Base-by-base conservation (phyloP, 2,329 filamentous ascomycete genomes). In the Hypoxylon sp. region DNA sequence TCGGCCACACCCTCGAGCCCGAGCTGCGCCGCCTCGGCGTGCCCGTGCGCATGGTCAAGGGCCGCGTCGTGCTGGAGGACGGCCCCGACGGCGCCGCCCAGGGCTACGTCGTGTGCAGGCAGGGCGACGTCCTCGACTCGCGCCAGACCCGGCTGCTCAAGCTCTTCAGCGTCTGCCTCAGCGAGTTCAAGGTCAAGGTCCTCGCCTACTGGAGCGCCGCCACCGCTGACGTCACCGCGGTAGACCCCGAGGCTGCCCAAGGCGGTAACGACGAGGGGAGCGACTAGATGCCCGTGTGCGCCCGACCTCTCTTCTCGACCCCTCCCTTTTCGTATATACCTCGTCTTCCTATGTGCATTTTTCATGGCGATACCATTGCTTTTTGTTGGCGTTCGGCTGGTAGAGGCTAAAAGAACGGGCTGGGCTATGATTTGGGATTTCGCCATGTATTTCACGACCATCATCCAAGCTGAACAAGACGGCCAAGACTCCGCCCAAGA, bases 91-190 rank as follows among this genome's bases (percentile, higher is more conserved):
- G 72, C 20, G 70, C 76, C 54, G 78, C 74, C 40, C 78, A 80
- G 51, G 79, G 79, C n/a, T 96, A 93, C 73, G 83, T 83, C 8
- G 87, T 99, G 46, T 98, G 94, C 79, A 87, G 87, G 70, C 88
- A 92, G 75, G 95, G 94, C 9, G 86, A 97, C 72, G 83, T 87
- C 40, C 78, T 99, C 66, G 93, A 97, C 76, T 93, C 90, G 66
- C 85, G 94, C 69, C 95, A 99, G 83, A 97, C 95, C 55, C 89
- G 92, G 64, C 79, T 99, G 72, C 77, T 99, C 76, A 98, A 98
- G 85, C 82, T 97, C 70, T 98, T 99, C 77, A 89, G 92, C 49
- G 86, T 97, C 55, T 91, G 90, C 62, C 86, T 95, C 77, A 91
- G 92, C 56, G 92, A 98, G 79, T 99, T 99, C 79, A 88, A 83